phyloP scores from a whole-genome alignment of 2,329 filamentous ascomycete genomes.

The Ascocoryne sarcoides region DNA sequence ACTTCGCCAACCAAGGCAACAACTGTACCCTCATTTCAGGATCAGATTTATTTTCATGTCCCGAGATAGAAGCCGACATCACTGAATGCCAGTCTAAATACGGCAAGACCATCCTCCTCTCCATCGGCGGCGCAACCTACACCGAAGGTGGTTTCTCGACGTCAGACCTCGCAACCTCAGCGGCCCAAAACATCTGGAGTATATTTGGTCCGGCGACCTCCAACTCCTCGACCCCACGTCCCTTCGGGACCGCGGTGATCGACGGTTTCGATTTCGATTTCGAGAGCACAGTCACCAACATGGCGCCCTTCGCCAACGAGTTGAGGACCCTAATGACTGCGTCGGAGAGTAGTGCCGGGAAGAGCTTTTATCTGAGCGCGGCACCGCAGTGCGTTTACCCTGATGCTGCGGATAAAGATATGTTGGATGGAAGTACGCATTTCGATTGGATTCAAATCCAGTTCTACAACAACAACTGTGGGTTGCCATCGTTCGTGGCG shows the following conservation, averaged over 20 bases:
- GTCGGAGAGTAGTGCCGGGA: constrained; percentile 32
- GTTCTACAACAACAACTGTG: constrained; percentile 47
- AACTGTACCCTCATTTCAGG: constrained; percentile 50
- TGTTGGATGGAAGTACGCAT: constrained; percentile 43
- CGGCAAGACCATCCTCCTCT: constrained; percentile 64
- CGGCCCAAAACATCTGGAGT: constrained; percentile 58
- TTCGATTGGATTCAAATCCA: constrained; percentile 35
- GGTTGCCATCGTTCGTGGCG: constrained; percentile 41
- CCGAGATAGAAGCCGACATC: constrained; percentile 53
- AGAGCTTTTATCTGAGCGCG: constrained; percentile 51
- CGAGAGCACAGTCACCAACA: constrained; percentile 49
- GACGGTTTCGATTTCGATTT: constrained; percentile 76
- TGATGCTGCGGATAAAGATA: constrained; percentile 48
- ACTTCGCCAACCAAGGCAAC: constrained; percentile 57
- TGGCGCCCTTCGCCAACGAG: constrained; percentile 49
- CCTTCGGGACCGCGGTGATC: constrained; percentile 56
- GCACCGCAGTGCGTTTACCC: constrained; percentile 63
- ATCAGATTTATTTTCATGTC: constrained; percentile 51
- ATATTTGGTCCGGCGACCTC: constrained; percentile 54
- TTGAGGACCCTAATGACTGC: constrained; percentile 47
- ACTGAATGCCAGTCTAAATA: constrained; percentile 49
- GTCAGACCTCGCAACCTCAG: constrained; percentile 40
- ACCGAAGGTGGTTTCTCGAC: constrained; percentile 57
- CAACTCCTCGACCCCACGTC: constrained; percentile 43
- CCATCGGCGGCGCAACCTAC: constrained; percentile 63